Evolutionary conservation across 75 land plant genomes (phyloP).

Genomic region (Cunninghamia lanceolata): DNA sequence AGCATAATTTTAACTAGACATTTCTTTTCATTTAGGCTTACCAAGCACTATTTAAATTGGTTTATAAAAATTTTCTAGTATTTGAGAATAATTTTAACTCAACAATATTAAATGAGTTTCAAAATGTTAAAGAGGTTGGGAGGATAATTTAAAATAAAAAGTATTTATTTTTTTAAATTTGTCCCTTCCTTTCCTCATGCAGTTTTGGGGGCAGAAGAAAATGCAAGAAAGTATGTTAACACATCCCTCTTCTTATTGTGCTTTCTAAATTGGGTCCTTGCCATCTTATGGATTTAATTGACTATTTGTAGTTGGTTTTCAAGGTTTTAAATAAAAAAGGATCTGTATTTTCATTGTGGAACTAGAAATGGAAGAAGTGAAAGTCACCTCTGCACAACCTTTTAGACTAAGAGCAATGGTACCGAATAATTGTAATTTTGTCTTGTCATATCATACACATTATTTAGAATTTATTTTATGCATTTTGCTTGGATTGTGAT

Average conservation of each 20-base stretch:
- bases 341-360: not conserved
- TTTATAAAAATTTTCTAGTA: too few species aligned
- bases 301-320: not conserved
- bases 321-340: not conserved
- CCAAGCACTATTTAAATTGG: too few species aligned
- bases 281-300: not conserved
- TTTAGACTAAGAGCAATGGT: not conserved
- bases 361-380: not conserved
- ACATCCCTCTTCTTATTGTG: not conserved
- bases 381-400: not conserved
- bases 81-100: too few species aligned
- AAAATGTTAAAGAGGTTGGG: too few species aligned
- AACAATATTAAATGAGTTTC: too few species aligned
- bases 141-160: too few species aligned
- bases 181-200: not conserved
- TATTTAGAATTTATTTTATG: too few species aligned
- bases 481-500: too few species aligned
- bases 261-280: not conserved
- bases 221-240: not conserved
- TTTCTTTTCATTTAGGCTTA: too few species aligned
- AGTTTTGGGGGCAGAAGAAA: not conserved
- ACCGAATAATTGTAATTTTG: not conserved
- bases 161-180: too few species aligned
- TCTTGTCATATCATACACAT: too few species aligned
- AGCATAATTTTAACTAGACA: too few species aligned